These are phyloP conservation scores for Nannizziopsis barbatae DNA, from an alignment of 2,329 filamentous ascomycete genomes.

Conservation along the genomic window DNA sequence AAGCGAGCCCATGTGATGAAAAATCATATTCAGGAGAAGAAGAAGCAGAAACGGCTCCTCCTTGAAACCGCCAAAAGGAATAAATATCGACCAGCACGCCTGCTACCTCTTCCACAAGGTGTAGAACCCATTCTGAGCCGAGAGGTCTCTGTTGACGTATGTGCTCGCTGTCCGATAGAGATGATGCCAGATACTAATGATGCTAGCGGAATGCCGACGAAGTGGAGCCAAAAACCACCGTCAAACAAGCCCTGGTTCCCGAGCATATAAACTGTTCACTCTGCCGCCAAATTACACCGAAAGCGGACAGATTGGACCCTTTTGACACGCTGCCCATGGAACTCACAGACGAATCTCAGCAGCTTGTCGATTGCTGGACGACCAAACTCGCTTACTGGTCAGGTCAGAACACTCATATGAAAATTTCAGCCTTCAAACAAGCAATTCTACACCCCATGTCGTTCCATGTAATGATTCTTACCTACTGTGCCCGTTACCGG, in stretches of 20 bases:
- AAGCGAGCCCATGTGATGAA: constrained; percentile 37
- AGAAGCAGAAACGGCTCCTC: constrained; percentile 25
- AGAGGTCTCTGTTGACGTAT: constrained; percentile 1
- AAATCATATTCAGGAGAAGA: constrained; percentile 36
- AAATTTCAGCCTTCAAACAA: constrained; percentile 27
- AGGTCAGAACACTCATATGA: constrained; percentile 30
- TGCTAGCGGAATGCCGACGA: not conserved
- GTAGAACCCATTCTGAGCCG: not conserved
- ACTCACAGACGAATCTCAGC: constrained; percentile 22
- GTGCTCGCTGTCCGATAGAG: not conserved
- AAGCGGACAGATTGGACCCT: constrained; percentile 19
- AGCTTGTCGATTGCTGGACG: constrained; percentile 29
- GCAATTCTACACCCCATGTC: constrained; percentile 27
- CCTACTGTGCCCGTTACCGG: constrained; percentile 31
- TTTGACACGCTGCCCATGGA: constrained; percentile 24
- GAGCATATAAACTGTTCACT: constrained; percentile 10
- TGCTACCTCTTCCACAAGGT: not conserved
- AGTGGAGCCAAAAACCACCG: not conserved
- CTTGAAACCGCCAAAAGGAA: constrained; percentile 16
- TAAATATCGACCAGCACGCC: constrained; percentile 14
- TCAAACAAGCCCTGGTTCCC: constrained; percentile 9
- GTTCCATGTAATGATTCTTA: constrained; percentile 29
- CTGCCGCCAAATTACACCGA: constrained; percentile 17
- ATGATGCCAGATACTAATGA: constrained; percentile 3
- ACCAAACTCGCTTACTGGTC: constrained; percentile 33